Base-by-base conservation (phyloP, 441 rosid genomes). In the Capsella rubella region DNA sequence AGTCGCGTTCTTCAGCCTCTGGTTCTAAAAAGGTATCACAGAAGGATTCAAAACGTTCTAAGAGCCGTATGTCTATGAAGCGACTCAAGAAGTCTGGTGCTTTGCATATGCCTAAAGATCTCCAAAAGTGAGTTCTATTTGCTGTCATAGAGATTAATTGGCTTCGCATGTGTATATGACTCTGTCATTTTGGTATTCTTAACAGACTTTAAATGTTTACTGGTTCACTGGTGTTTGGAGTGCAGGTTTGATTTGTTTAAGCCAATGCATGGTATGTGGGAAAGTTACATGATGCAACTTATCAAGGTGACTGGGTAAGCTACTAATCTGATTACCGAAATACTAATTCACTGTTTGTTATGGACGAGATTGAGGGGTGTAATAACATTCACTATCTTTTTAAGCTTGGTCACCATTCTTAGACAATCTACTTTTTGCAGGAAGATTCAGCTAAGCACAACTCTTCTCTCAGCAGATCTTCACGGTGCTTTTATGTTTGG, bases 201-300 rank as follows among this genome's bases (percentile, higher is more conserved):
- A 15, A 16, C 21, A 18, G 13, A 50, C 11, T 9, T 51, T n/a
- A 27, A 21, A 6, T 31, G 50, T 43, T 57, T 15, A 58, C 10
- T 6, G 49, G 12, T 43, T 34, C 39, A 37, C 71, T 74, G 77
- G 52, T 31, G 35, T 79, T 83, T 66, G 55, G 67, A 14, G 59
- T 79, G 18, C 86, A 92, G 97, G 78, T 95, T 87, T 84, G 91
- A 89, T 71, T 67, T 69, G 64, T 87, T 74, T 78, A 86, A 76
- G 87, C 93, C 94, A 43, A 85, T 92, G 90, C 98, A 95, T 87
- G 87, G 86, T 67, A 86, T 89, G 87, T 95, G 99, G 98, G 87
- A 89, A 81, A 81, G 72, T 71, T 90, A 90, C 82, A 81, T 90
- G 73, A 62, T 31, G 67, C 81, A 87, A 74, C 93, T 92, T 77